Conservation (phyloP, 805 yeast species). For the Trichomonascus vanleenenianus region DNA sequence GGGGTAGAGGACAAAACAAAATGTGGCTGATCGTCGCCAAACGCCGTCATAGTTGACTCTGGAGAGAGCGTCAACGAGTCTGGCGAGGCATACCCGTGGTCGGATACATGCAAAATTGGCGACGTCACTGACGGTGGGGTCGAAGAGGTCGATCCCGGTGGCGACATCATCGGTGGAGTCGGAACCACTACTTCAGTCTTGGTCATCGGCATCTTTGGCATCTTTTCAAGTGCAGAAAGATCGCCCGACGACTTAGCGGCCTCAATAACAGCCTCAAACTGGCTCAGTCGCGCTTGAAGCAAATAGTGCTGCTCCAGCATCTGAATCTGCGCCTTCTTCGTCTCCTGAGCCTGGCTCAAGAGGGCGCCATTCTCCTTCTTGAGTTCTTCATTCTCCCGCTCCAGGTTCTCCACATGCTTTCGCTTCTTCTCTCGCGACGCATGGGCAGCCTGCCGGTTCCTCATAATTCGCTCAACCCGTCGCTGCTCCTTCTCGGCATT, state of each 20-base stretch:
- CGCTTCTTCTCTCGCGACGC: constrained; percentile 96
- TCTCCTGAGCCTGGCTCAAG: constrained; percentile 11
- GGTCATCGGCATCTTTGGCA: neutral
- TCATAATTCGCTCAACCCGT: constrained; percentile 80
- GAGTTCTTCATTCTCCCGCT: constrained; percentile 37
- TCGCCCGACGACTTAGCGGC: constrained; percentile 19
- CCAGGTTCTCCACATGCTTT: constrained; percentile 80
- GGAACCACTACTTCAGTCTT: neutral
- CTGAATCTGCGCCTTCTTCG: constrained; percentile 13
- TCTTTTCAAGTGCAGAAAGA: constrained; percentile 13
- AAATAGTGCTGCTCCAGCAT: constrained; percentile 18
- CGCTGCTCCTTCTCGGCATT: constrained; percentile 96
- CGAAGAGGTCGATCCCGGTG: constrained; percentile 3
- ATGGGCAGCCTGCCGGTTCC: constrained; percentile 96
- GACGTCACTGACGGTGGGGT: neutral
- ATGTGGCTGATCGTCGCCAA: constrained; percentile 2
- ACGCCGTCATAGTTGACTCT: neutral
- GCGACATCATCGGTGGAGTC: neutral
- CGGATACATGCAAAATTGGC: neutral
- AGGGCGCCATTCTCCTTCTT: constrained; percentile 23
- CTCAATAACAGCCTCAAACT: constrained; percentile 13
- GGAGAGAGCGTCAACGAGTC: constrained; percentile 13
- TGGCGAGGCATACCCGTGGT: constrained; percentile 13
- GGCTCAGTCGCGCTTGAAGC: constrained; percentile 15
- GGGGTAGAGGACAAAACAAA: neutral